These are phyloP conservation scores for Saccharomycopsis phalli DNA, from an alignment of 1,139 yeast species.

Conservation along the genomic window DNA sequence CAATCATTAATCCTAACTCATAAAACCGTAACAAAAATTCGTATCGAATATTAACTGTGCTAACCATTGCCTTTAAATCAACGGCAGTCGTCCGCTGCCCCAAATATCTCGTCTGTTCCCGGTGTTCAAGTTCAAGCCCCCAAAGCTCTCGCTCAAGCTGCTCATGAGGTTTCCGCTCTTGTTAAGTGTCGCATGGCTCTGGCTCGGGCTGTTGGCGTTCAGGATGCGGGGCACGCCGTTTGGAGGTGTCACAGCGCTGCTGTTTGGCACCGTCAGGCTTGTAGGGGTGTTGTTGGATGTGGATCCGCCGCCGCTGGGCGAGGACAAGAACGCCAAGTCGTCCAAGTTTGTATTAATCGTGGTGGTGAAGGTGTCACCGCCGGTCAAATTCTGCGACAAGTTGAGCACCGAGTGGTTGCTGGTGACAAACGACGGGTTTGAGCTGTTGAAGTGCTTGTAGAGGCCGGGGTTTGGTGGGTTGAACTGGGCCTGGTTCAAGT, in stretches of 20 bases:
- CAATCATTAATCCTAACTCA: conserved; percentile 6
- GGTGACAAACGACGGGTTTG: conserved; percentile 18
- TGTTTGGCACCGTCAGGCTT: neutral
- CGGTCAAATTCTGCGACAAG: conserved; percentile 19
- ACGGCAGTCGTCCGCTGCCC: conserved; percentile 12
- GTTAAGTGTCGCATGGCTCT: conserved; percentile 1
- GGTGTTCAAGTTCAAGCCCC: conserved; percentile 13
- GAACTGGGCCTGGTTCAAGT: neutral
- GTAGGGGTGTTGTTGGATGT: conserved; percentile 5
- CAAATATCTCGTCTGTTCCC: conserved; percentile 16
- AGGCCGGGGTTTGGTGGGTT: conserved; percentile 5
- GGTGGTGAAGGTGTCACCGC: conserved; percentile 18
- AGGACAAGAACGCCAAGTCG: conserved; percentile 1
- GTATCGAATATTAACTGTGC: neutral
- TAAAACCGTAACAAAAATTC: neutral
- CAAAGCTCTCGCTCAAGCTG: conserved; percentile 15
- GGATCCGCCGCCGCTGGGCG: too few species aligned
- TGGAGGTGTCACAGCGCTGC: conserved; percentile 2
- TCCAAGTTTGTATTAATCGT: conserved; percentile 6
- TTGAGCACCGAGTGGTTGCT: conserved; percentile 14
- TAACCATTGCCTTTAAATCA: neutral
- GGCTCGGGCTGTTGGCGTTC: conserved; percentile 11
- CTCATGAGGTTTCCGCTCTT: conserved; percentile 9
- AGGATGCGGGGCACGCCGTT: neutral
- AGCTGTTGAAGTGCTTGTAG: conserved; percentile 19